A percentile compares a stretch with the other conserved stretches of the same genome.
Conservation (phyloP, 805 yeast species). For the Yamadazyma philogaea region DNA sequence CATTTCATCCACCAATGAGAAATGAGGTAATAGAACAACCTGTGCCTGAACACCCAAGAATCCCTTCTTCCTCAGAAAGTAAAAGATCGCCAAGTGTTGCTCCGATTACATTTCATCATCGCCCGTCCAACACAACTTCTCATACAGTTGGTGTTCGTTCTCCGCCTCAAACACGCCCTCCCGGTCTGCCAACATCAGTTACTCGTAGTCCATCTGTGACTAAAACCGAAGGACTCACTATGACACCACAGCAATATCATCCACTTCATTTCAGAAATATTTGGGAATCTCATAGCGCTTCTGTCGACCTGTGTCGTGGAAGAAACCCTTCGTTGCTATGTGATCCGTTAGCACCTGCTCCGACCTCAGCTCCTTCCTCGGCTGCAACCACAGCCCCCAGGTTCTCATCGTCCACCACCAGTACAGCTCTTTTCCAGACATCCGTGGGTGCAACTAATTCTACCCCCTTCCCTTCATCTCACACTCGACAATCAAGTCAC, state of each 20-base stretch:
- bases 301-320: conserved; percentile 21
- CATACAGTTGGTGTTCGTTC: conserved; percentile 3
- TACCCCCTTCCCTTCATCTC: background rate
- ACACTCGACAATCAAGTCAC: background rate
- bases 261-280: conserved; percentile 36
- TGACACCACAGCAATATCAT: conserved; percentile 20
- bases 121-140: conserved; percentile 9
- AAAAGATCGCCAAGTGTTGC: background rate
- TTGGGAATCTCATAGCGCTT: conserved; percentile 23
- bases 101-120: conserved; percentile 3
- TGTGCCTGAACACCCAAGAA: background rate
- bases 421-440: background rate
- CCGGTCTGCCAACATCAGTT: background rate
- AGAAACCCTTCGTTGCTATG: conserved; percentile 47
- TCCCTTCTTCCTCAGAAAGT: background rate
- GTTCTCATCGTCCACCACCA: background rate
- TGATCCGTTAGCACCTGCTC: conserved; percentile 50
- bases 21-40: conserved; percentile 4
- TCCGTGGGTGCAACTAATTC: background rate
- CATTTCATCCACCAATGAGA: background rate
- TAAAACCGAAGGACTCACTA: conserved; percentile 2
- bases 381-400: background rate
- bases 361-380: conserved; percentile 12
- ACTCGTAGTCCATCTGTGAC: conserved; percentile 3
- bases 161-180: background rate